Conservation (phyloP, 2,329 filamentous ascomycete genomes). For the Zymoseptoria passerinii region DNA sequence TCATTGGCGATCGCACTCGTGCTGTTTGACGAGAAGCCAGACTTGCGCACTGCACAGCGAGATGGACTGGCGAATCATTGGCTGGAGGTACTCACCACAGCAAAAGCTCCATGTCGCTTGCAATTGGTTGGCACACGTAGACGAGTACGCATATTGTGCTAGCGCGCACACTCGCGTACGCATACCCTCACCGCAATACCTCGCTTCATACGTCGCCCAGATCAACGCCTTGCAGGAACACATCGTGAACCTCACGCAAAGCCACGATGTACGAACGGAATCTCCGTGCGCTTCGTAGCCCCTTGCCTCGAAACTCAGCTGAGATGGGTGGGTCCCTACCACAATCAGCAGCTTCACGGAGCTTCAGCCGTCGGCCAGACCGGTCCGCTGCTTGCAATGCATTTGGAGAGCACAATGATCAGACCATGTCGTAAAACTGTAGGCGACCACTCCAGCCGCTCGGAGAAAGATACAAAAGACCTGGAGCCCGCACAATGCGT, state of each 20-base stretch:
- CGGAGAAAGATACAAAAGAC: neutral
- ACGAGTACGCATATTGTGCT: neutral
- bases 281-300: neutral
- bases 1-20: neutral
- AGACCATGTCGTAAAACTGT: neutral
- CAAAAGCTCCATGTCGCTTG: neutral
- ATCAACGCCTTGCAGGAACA: neutral
- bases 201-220: neutral
- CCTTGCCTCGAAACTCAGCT: neutral
- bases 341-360: neutral
- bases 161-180: neutral
- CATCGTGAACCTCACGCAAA: neutral
- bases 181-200: neutral
- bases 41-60: neutral
- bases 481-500: neutral
- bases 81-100: neutral
- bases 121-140: neutral
- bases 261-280: neutral
- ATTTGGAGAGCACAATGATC: neutral
- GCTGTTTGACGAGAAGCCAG: neutral
- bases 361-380: neutral
- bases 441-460: neutral
- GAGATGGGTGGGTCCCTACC: neutral
- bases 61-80: neutral
- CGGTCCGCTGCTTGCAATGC: neutral